A percentile compares a stretch with the other conserved stretches of the same genome.
Evolutionary conservation across 352 stramenopile genomes (phyloP).

Genomic region (Pythium diclinum): DNA sequence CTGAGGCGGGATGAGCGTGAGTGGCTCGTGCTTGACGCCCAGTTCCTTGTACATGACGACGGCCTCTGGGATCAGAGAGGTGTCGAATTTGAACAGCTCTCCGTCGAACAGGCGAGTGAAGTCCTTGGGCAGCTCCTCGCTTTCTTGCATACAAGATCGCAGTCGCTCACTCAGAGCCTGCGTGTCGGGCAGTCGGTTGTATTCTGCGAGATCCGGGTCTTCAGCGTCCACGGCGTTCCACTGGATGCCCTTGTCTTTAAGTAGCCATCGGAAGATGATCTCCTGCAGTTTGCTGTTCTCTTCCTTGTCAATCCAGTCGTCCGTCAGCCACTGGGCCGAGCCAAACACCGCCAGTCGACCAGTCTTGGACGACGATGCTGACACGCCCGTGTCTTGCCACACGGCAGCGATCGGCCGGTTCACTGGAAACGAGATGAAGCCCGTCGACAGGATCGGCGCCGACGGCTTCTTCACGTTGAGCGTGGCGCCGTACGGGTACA

Average conservation of each 20-base stretch:
- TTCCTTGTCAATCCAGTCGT: constrained; percentile 95
- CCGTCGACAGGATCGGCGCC: constrained; percentile 84
- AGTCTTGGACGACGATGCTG: constrained; percentile 54
- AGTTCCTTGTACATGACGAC: constrained; percentile 91
- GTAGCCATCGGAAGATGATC: constrained; percentile 92
- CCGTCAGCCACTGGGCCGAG: constrained; percentile 91
- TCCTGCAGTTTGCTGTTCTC: constrained; percentile 93
- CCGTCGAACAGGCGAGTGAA: constrained; percentile 94
- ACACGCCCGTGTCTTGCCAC: constrained; percentile 80
- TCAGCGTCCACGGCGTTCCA: constrained; percentile 67
- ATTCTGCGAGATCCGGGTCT: constrained; percentile 87
- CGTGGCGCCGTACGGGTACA: constrained; percentile 94
- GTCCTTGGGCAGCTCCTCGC: constrained; percentile 92
- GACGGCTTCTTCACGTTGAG: constrained; percentile 91
- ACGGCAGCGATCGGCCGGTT: constrained; percentile 91
- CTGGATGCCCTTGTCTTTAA: constrained; percentile 78
- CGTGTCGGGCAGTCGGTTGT: constrained; percentile 91
- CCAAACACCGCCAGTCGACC: constrained; percentile 88
- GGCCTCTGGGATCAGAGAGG: constrained; percentile 92
- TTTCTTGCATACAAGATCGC: constrained; percentile 94
- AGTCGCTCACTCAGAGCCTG: constrained; percentile 90
- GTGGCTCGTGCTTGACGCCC: constrained; percentile 93
- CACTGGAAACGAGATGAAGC: constrained; percentile 94
- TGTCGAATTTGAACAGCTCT: constrained; percentile 93
- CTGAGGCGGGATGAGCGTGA: constrained; percentile 93